Conservation (phyloP, 371 early-diverging fungal genomes). For the Phascolomyces articulosus region DNA sequence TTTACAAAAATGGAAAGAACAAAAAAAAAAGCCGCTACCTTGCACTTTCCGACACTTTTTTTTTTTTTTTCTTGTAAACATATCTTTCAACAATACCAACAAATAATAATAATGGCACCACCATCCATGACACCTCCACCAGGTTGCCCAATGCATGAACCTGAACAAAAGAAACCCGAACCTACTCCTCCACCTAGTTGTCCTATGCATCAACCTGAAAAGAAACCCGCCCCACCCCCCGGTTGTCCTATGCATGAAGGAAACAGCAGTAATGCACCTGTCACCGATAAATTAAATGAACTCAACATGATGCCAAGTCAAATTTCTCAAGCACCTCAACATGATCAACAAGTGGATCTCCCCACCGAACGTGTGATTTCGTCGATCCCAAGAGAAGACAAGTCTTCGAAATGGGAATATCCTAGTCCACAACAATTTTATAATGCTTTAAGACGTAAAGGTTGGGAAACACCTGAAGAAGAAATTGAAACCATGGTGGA, state of each 20-base stretch:
- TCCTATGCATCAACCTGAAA: slow-evolving; percentile 53
- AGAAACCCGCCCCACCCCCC: slow-evolving; percentile 32
- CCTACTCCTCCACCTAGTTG: slow-evolving; percentile 40
- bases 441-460: slow-evolving; percentile 93
- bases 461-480: slow-evolving; percentile 90
- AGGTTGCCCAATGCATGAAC: slow-evolving; percentile 56
- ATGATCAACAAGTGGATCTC: slow-evolving; percentile 69
- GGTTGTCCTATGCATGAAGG: slow-evolving; percentile 57
- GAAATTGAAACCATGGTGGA: slow-evolving; percentile 92
- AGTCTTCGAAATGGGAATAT: slow-evolving; percentile 83
- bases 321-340: slow-evolving; percentile 66
- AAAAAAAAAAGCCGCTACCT: too few species aligned
- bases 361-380: slow-evolving; percentile 73
- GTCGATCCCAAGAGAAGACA: slow-evolving; percentile 62
- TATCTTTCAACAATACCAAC: neutral
- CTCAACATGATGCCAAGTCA: slow-evolving; percentile 84
- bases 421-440: slow-evolving; percentile 97
- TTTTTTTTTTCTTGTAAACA: too few species aligned
- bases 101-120: neutral
- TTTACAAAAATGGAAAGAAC: too few species aligned
- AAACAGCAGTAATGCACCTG: slow-evolving; percentile 16
- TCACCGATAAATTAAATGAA: slow-evolving; percentile 62
- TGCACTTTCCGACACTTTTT: too few species aligned
- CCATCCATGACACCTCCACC: slow-evolving; percentile 28
- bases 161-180: slow-evolving; percentile 16